Conservation (phyloP, 2,329 filamentous ascomycete genomes). For the Penicillium sp. region DNA sequence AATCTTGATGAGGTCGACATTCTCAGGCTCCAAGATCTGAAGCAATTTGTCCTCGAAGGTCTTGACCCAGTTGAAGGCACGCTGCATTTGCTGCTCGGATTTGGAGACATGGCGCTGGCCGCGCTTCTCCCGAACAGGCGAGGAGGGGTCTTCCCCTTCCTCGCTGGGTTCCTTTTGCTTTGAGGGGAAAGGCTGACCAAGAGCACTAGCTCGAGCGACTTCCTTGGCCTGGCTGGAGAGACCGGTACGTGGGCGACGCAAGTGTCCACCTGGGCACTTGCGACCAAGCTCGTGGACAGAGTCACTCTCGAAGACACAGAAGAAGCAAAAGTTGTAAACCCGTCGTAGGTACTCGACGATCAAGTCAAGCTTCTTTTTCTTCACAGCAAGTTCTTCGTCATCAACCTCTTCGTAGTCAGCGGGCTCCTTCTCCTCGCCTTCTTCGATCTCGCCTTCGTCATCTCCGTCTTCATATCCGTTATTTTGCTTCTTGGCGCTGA, state of each 20-base stretch:
- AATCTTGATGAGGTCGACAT: conserved; percentile 83
- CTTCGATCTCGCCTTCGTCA: conserved; percentile 67
- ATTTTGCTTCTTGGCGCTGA: conserved; percentile 56
- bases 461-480: conserved; percentile 48
- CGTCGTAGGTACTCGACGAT: conserved; percentile 94
- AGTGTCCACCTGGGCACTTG: conserved; percentile 96
- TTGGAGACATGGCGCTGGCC: conserved; percentile 70
- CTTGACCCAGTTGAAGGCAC: conserved; percentile 98
- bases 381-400: conserved; percentile 82
- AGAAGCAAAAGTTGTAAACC: conserved; percentile 99
- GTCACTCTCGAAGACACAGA: conserved; percentile 98
- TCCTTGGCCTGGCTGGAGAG: conserved; percentile 80
- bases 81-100: conserved; percentile 85
- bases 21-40: conserved; percentile 88
- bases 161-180: conserved; percentile 70
- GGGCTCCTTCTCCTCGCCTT: conserved; percentile 76
- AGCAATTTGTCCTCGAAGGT: conserved; percentile 96
- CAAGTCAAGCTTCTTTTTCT: conserved; percentile 96
- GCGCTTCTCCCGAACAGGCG: conserved; percentile 71
- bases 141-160: conserved; percentile 65
- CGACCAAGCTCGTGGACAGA: conserved; percentile 93
- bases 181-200: conserved; percentile 78
- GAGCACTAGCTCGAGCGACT: conserved; percentile 81
- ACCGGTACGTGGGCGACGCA: conserved; percentile 84
- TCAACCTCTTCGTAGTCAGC: conserved; percentile 72